A percentile compares a stretch with the other conserved stretches of the same genome.
phyloP scores from a whole-genome alignment of 352 stramenopile genomes.

The Thalassiosira livingstoniorum region DNA sequence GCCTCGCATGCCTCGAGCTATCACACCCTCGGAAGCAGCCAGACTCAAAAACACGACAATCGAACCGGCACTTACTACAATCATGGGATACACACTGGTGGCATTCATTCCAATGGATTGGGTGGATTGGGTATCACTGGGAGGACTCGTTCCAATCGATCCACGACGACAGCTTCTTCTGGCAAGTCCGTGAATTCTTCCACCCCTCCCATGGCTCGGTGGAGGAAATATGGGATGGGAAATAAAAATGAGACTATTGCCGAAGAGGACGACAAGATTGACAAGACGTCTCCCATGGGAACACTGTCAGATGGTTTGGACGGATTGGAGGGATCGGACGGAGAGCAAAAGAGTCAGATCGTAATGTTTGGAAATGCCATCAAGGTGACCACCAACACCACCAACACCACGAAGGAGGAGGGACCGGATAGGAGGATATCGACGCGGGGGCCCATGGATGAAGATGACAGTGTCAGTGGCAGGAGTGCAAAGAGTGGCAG shows the following conservation, averaged over 20 bases:
- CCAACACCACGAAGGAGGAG: neutral
- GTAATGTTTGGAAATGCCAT: neutral
- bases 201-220: neutral
- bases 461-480: neutral
- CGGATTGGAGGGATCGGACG: neutral
- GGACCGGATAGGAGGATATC: neutral
- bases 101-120: neutral
- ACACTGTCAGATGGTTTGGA: neutral
- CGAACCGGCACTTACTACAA: neutral
- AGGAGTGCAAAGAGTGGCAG: neutral
- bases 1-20: neutral
- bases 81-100: neutral
- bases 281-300: no score
- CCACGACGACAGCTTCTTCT: neutral
- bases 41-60: constrained; percentile 34
- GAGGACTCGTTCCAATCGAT: neutral
- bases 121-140: neutral
- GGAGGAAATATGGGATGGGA: neutral
- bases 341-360: neutral
- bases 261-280: neutral
- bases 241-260: neutral
- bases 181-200: neutral
- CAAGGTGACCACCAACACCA: neutral
- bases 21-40: constrained; percentile 1
- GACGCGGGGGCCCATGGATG: neutral